Evolutionary conservation across 2,329 filamentous ascomycete species (phyloP), one percentile per base, ranked within the genome.

Genomic region (Trichoderma endophyticum): DNA sequence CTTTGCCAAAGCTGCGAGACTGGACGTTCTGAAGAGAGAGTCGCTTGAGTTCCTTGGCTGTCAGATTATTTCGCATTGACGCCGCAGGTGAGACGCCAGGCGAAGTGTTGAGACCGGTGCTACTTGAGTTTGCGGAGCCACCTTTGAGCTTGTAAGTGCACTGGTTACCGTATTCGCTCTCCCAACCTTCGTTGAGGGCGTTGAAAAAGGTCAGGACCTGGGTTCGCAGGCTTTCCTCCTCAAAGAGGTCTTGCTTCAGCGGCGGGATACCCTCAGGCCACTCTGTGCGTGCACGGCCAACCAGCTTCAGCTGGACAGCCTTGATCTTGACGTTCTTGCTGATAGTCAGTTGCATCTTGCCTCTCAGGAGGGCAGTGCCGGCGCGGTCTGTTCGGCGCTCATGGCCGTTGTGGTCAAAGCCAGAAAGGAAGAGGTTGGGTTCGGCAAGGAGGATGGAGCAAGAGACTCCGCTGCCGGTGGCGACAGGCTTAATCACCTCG

Each of bases 221-320:
- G 54, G 93, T 95, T 81, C 97, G 91, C 73, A 98, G 86, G 4
- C 91, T 93, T 76, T 96, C 92, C 74, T 93, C 92, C 79, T 98
- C 94, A 77, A 90, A 92, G 68, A 93, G 90, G 54, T 97, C 93
- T 1, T 91, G 87, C 81, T 97, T 97, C 71, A 91, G 87, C 0
- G 95, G 94, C 3, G 96, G 95, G 34, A 98, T 96, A 65, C 94
- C 94, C 84, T 98, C 96, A 18, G 96, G 95, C 96, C 96, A 99
- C 79, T 97, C 94, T 1, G 96, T 98, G 74, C 92, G 89, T 3
- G 94, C 93, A 79, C 90, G 92, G 34, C 95, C 96, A 54, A 91
- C 89, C 76, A 99, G 93, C 77, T 93, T 95, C 67, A 99, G 85
- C 6, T 92, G 94, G 28, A 99, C 89, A 4, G 93, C 92, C 84